Base-by-base conservation (phyloP, 805 yeast genomes). In the Pichia heedii region DNA sequence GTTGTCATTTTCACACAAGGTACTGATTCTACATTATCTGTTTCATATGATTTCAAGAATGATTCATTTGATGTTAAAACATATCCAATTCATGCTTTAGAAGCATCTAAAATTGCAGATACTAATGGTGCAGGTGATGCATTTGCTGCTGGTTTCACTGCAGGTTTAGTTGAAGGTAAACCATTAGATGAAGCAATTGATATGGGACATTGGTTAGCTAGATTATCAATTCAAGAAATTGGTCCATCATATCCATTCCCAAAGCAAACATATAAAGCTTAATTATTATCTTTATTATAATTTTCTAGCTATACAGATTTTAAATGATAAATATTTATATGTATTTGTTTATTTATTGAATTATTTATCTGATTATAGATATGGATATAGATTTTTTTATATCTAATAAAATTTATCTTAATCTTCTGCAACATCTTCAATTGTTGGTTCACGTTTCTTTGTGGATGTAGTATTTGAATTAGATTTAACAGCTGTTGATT, bases 111-210 rank as follows among this genome's bases (percentile, higher is more conserved):
- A 66, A 74, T 93, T 48, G 80, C 74, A 46, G 99, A 93, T 71
- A 86, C 97, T 59, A 93, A 90, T 70, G 98, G 98, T 71, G 97
- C 97, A 38, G 97, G 97, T 66, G 97, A 90, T 63, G 96, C 97
- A 13, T 90, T 90, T 61, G 97, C 97, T 44, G 94, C 93, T 57
- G 97, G 97, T 46, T 89, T 90, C 66, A 67, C 88, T 51, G 95
- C 96, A 49, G 93, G 89, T 46, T 69, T 89, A 53, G 94, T 87
- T 44, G 69, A 80, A 65, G 86, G 81, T 51, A 78, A 83, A 63
- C 54, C 74, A 24, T 61, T 87, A 45, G 68, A 68, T 21, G 70
- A 79, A 35, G 58, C 75, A 42, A 73, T 90, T 50, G 86, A 82
- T 55, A 76, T 81, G 65, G 97, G 97, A 52, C 97, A 90, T 70